Base-by-base conservation (phyloP, 106 monocot species). In the Dendrobium officinale region DNA sequence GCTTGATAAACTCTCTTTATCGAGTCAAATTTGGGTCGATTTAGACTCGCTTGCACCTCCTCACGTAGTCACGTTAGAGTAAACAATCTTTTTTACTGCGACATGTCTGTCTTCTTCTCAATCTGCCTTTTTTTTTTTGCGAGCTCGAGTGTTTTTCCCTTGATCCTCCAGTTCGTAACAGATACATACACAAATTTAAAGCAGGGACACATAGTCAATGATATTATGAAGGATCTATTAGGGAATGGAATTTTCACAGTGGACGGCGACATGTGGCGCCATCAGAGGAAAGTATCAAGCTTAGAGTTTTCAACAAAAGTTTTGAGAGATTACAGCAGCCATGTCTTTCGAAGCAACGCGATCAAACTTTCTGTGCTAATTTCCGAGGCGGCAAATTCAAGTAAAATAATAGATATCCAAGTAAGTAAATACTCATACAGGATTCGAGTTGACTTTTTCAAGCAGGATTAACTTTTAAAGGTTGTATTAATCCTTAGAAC, bases 241-340 rank as follows among this genome's bases (percentile, higher is more conserved):
- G 89, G 89, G 29, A 84, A 89, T 59, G 86, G 89, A 29, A 89
- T 89, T n/a, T 89, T 89, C 75, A 82, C 84, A 8, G 85, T 86
- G 2, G 89, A 89, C 75, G 89, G 86, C 5, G 89, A 86, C 3
- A 89, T 87, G 64, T 89, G 89, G 89, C 55, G 77, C 9, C 86
- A 87, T 18, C 89, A 89, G 55, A 80, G 86, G 55, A 89, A 89
- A 77, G 41, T 86, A 13, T 86, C 86, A 40, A 89, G 86, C 75
- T 87, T 77, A 24, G 61, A 79, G 29, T 84, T 84, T 67, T 75
- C 84, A 13, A 67, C 74, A 72, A 84, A 51, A 40, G 58, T 84
- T 41, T 54, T 84, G 10, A 74, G 84, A 13, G 80, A 84, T 56
- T 81, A 68, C 55, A 85, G 77, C 8, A 40, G 77, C 26, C 64